phyloP scores from a whole-genome alignment of 208 protist genomes.

The Wallacemonas rigidus region DNA sequence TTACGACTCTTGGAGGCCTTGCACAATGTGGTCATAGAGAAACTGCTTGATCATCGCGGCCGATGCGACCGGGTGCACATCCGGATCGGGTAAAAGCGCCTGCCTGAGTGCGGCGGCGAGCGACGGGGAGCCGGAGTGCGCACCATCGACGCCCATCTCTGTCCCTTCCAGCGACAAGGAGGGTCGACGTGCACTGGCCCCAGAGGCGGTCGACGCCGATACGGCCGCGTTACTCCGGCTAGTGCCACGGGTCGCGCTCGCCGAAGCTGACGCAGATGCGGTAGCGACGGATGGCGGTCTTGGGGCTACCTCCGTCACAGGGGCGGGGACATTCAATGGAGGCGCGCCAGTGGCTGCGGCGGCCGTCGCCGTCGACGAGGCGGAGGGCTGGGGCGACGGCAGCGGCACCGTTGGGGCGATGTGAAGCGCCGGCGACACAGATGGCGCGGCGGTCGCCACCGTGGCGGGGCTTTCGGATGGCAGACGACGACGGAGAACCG shows the following conservation, averaged over 20 bases:
- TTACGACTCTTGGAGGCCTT: constrained; percentile 12
- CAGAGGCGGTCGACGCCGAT: neutral
- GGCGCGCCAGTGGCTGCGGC: too few relatives aligned
- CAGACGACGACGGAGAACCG: constrained; percentile 55
- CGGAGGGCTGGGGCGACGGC: too few relatives aligned
- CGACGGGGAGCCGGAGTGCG: constrained; percentile 22
- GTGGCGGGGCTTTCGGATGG: constrained; percentile 24
- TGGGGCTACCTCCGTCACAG: too few relatives aligned
- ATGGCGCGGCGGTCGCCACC: neutral
- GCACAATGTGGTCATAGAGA: constrained; percentile 41
- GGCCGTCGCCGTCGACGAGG: too few relatives aligned
- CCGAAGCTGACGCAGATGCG: neutral
- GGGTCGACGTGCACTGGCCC: constrained; percentile 4
- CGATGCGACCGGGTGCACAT: constrained; percentile 41
- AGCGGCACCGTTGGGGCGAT: neutral
- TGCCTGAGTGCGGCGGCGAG: constrained; percentile 28
- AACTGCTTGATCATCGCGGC: constrained; percentile 50
- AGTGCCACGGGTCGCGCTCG: neutral
- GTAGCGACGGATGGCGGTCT: too few relatives aligned
- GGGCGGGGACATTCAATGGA: too few relatives aligned
- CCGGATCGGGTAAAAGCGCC: constrained; percentile 30
- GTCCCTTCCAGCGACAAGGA: constrained; percentile 20
- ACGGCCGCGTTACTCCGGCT: neutral
- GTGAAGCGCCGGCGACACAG: neutral
- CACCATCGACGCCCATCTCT: constrained; percentile 11